Evolutionary conservation across 371 early-diverging fungal genomes (phyloP).

Genomic region (Blakeslea trispora): DNA sequence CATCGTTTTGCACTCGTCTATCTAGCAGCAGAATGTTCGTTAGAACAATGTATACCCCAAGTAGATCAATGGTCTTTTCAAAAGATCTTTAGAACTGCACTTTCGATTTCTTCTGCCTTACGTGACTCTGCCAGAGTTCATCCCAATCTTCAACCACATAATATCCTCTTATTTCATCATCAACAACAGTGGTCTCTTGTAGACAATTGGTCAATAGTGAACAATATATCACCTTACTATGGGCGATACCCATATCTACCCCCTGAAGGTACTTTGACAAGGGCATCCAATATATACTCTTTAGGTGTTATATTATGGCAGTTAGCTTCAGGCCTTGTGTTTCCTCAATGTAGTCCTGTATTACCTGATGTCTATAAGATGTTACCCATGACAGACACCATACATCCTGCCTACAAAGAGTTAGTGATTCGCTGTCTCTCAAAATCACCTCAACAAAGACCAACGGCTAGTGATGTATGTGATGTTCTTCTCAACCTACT

Average conservation of each 20-base stretch:
- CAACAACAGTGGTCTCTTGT: neutral
- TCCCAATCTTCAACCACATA: constrained; percentile 23
- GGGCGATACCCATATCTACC: constrained; percentile 50
- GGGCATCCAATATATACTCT: constrained; percentile 38
- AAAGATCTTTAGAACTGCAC: constrained; percentile 14
- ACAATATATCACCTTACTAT: constrained; percentile 1
- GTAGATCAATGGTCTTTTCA: constrained; percentile 25
- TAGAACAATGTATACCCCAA: constrained; percentile 30
- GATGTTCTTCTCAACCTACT: constrained; percentile 9
- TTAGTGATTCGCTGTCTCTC: constrained; percentile 11
- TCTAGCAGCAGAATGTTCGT: constrained; percentile 7
- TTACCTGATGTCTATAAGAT: constrained; percentile 36
- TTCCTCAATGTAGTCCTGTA: constrained; percentile 32
- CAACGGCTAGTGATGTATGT: constrained; percentile 18
- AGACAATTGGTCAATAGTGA: constrained; percentile 11
- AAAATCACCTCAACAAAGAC: constrained; percentile 2
- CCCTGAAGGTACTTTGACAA: constrained; percentile 32
- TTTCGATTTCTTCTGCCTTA: constrained; percentile 10
- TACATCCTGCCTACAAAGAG: constrained; percentile 7
- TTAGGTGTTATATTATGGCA: constrained; percentile 52
- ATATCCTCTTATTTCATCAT: constrained; percentile 11
- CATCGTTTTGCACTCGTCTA: constrained; percentile 16
- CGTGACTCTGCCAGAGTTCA: constrained; percentile 17
- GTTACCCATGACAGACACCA: constrained; percentile 10
- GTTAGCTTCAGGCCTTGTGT: constrained; percentile 43